phyloP scores from a whole-genome alignment of 2,329 filamentous ascomycete genomes.

The Proliferodiscus dingleyae region DNA sequence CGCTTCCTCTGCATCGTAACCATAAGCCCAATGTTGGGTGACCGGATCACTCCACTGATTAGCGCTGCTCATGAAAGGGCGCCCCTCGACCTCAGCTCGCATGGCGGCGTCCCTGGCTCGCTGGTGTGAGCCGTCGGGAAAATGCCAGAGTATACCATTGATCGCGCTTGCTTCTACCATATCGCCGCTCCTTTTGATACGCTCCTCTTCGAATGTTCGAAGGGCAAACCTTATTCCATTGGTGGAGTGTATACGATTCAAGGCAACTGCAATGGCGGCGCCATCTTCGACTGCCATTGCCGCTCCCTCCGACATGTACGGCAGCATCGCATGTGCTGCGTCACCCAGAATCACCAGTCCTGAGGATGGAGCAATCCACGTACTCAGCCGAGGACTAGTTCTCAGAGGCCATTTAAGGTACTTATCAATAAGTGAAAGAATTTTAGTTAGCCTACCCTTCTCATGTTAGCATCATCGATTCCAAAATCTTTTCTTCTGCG shows the following conservation, averaged over 20 bases:
- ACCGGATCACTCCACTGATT: constrained; percentile 39
- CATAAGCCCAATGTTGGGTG: constrained; percentile 37
- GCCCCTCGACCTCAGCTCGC: constrained; percentile 34
- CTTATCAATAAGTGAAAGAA: constrained; percentile 13
- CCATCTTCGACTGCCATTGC: constrained; percentile 63
- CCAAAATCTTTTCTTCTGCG: not conserved
- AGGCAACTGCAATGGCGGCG: constrained; percentile 48
- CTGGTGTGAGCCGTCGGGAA: constrained; percentile 16
- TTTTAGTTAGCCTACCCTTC: constrained; percentile 5
- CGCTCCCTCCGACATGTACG: constrained; percentile 59
- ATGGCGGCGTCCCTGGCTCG: constrained; percentile 29
- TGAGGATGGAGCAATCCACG: constrained; percentile 22
- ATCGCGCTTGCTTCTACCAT: constrained; percentile 13
- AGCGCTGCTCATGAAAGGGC: constrained; percentile 33
- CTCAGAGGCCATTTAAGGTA: constrained; percentile 15
- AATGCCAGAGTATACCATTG: constrained; percentile 14
- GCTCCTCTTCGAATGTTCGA: constrained; percentile 49
- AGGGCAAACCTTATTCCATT: constrained; percentile 41
- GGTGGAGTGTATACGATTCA: constrained; percentile 42
- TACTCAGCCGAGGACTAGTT: not conserved
- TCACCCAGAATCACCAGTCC: constrained; percentile 42
- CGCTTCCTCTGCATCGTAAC: constrained; percentile 35
- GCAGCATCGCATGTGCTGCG: constrained; percentile 40
- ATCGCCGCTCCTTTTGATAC: constrained; percentile 43
- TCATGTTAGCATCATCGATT: not conserved